Conservation (phyloP, 768 basidiomycete genomes). For the Lentinus tigrinus region DNA sequence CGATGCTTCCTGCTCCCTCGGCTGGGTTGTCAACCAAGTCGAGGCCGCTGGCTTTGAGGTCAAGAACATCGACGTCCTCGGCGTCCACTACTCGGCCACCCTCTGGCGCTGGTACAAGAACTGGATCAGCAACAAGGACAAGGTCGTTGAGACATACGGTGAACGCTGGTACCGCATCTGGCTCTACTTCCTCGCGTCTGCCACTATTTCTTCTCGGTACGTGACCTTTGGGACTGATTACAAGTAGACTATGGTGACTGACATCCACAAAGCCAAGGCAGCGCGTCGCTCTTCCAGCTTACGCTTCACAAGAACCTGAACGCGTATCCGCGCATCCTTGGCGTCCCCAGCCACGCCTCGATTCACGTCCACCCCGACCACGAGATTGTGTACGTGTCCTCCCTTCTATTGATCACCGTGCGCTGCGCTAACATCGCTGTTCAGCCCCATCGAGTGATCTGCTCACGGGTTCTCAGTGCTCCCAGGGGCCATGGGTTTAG, state of each 20-base stretch:
- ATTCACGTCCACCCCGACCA: slow-evolving; percentile 65
- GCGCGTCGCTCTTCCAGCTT: slow-evolving; percentile 93
- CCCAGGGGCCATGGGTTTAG: neutral
- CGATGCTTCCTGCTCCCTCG: slow-evolving; percentile 92
- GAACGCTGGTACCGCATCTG: slow-evolving; percentile 94
- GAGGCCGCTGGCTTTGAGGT: slow-evolving; percentile 95
- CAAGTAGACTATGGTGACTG: neutral
- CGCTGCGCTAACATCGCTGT: neutral
- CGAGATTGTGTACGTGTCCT: slow-evolving; percentile 45
- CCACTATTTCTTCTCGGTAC: slow-evolving; percentile 77
- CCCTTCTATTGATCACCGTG: neutral
- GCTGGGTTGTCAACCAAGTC: slow-evolving; percentile 88
- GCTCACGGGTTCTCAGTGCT: neutral
- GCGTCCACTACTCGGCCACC: slow-evolving; percentile 95
- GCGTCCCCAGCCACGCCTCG: slow-evolving; percentile 77
- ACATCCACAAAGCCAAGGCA: slow-evolving; percentile 67
- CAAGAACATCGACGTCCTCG: slow-evolving; percentile 94
- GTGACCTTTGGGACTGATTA: neutral
- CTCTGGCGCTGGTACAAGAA: slow-evolving; percentile 94
- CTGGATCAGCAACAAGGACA: slow-evolving; percentile 93
- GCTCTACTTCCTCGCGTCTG: slow-evolving; percentile 96
- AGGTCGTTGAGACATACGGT: slow-evolving; percentile 86
- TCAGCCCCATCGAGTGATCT: slow-evolving; percentile 14
- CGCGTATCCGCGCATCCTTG: slow-evolving; percentile 87
- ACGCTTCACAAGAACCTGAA: slow-evolving; percentile 98